A percentile compares a stretch with the other conserved stretches of the same genome.
Evolutionary conservation across 148 eudicot genomes (phyloP).

Genomic region (Linanthus parryae): DNA sequence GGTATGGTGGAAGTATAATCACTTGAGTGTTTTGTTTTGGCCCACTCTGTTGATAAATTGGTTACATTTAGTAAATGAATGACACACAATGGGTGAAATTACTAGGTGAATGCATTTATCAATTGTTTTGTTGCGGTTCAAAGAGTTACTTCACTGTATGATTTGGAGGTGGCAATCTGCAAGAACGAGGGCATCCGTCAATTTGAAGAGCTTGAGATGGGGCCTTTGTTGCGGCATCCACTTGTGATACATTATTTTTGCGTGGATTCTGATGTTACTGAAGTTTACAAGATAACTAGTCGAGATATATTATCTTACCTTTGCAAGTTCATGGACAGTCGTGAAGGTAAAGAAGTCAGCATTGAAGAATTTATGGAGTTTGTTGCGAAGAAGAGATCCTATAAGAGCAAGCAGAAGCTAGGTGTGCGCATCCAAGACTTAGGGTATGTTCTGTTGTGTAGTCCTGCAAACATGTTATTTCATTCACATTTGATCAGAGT

Average conservation of each 20-base stretch:
- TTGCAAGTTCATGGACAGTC: conserved; percentile 24
- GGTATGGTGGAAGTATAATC: too few relatives aligned
- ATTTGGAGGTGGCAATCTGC: conserved; percentile 73
- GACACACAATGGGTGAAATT: too few relatives aligned
- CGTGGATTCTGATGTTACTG: conserved; percentile 36
- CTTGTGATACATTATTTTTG: conserved; percentile 78
- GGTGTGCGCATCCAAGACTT: conserved; percentile 74
- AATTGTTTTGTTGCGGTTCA: conserved; percentile 77
- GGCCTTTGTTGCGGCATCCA: conserved; percentile 71
- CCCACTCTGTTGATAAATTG: too few relatives aligned
- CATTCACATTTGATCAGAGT: too few relatives aligned
- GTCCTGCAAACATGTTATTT: too few relatives aligned
- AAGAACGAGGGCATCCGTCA: conserved; percentile 53
- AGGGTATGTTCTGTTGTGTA: conserved; percentile 69
- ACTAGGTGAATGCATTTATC: conserved; percentile 76
- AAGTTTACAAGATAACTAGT: conserved; percentile 54
- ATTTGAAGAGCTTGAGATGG: conserved; percentile 84
- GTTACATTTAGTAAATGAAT: too few relatives aligned
- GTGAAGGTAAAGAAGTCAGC: conserved; percentile 27
- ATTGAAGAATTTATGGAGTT: conserved; percentile 51
- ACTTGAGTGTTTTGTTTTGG: too few relatives aligned
- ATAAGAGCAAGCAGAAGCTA: conserved; percentile 43
- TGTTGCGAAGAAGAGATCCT: conserved; percentile 53
- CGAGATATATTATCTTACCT: conserved; percentile 56
- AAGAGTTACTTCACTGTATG: conserved; percentile 62